phyloP scores from a whole-genome alignment of 768 basidiomycete genomes.

The Mrakia blollopis region DNA sequence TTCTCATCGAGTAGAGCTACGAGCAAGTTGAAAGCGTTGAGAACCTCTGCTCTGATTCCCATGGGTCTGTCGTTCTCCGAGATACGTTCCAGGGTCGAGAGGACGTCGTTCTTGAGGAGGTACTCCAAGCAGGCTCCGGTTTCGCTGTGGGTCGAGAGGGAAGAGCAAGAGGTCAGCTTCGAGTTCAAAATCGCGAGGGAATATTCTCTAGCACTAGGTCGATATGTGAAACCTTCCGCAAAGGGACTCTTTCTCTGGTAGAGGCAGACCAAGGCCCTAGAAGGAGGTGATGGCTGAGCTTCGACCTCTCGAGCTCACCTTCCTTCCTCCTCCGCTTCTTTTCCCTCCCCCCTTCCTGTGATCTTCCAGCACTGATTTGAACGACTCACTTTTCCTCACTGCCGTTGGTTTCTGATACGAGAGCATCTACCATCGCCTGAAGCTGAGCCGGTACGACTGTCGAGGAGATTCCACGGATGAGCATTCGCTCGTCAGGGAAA shows the following conservation, averaged over 20 bases:
- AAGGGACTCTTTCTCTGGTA: slow-evolving; percentile 22
- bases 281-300: background rate
- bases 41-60: slow-evolving; percentile 86
- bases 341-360: background rate
- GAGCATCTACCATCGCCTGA: slow-evolving; percentile 72
- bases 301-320: slow-evolving; percentile 2
- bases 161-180: background rate
- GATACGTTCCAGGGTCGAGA: slow-evolving; percentile 75
- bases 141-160: slow-evolving; percentile 50
- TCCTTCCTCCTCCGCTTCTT: background rate
- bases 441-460: slow-evolving; percentile 75
- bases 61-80: slow-evolving; percentile 78
- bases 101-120: slow-evolving; percentile 80
- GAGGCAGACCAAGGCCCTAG: slow-evolving; percentile 5
- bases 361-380: background rate
- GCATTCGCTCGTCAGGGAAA: slow-evolving; percentile 82
- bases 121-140: slow-evolving; percentile 89
- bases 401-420: slow-evolving; percentile 78
- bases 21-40: slow-evolving; percentile 82
- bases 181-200: background rate
- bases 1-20: slow-evolving; percentile 86
- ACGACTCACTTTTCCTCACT: slow-evolving; percentile 76
- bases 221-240: background rate
- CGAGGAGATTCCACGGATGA: slow-evolving; percentile 69
- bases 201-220: background rate